Percentiles rank a stretch among this genome's conserved stretches.
phyloP scores from a whole-genome alignment of 1,284 basidiomycete species.

The Agroathelia rolfsii region DNA sequence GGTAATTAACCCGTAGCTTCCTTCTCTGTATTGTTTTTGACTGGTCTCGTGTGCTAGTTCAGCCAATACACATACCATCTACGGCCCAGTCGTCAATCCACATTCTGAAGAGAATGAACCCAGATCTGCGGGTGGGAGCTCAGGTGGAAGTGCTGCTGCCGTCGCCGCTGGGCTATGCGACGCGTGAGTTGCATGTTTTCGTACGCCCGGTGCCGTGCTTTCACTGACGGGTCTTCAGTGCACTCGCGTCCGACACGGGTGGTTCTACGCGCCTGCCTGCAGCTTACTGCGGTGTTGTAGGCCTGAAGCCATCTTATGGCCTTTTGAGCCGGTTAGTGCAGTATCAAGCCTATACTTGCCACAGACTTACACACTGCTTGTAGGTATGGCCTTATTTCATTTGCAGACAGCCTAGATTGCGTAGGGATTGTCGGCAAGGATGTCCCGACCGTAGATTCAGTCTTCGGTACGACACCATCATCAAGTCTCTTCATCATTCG shows the following conservation, averaged over 20 bases:
- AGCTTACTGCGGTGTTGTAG: constrained; percentile 87
- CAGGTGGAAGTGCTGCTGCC: constrained; percentile 77
- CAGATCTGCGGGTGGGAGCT: constrained; percentile 75
- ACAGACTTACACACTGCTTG: constrained; percentile 1
- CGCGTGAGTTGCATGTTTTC: constrained; percentile 43
- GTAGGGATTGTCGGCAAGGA: constrained; percentile 73
- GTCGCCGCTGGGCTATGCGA: constrained; percentile 71
- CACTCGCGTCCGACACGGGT: constrained; percentile 91
- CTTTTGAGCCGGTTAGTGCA: constrained; percentile 65
- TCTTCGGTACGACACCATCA: constrained; percentile 49
- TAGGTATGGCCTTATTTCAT: constrained; percentile 88
- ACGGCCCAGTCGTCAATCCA: constrained; percentile 78
- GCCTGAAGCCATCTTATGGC: constrained; percentile 93
- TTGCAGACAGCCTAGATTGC: constrained; percentile 91
- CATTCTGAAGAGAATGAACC: constrained; percentile 25
- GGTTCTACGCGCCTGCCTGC: constrained; percentile 91
- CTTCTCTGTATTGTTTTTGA: constrained; percentile 1
- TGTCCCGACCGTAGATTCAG: constrained; percentile 36
- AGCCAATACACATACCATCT: constrained; percentile 56
- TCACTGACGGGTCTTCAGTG: constrained; percentile 37
- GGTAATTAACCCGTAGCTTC: constrained; percentile 36
- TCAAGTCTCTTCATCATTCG: background rate
- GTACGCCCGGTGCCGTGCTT: constrained; percentile 3
- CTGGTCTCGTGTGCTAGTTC: constrained; percentile 40
- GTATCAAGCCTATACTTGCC: constrained; percentile 10